Evolutionary conservation across 768 basidiomycete genomes (phyloP).

Genomic region (Suillus fuscotomentosus): DNA sequence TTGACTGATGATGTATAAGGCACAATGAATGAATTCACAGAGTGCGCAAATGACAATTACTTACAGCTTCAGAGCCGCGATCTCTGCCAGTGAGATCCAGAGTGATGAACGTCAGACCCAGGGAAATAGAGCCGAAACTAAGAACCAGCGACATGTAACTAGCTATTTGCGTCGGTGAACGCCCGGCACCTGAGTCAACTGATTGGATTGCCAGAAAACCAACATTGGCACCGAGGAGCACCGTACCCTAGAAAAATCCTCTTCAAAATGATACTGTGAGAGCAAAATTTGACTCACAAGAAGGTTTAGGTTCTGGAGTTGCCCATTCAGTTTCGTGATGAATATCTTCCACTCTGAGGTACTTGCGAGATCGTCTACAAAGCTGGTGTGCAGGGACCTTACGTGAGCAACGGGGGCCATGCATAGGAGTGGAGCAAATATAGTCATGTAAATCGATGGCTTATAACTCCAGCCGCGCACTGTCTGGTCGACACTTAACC

Average conservation of each 20-base stretch:
- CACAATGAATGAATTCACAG: not conserved
- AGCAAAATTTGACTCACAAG: conserved; percentile 35
- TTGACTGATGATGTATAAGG: not conserved
- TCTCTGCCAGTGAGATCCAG: conserved; percentile 33
- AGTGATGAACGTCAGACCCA: conserved; percentile 37
- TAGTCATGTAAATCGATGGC: conserved; percentile 34
- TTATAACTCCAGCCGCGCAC: conserved; percentile 24
- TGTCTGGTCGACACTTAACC: conserved; percentile 44
- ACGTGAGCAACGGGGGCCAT: conserved; percentile 46
- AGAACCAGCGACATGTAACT: conserved; percentile 40
- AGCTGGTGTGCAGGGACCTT: conserved; percentile 41
- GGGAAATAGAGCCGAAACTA: conserved; percentile 35
- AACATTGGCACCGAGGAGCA: conserved; percentile 53
- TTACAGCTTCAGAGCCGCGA: conserved; percentile 15
- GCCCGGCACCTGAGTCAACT: conserved; percentile 26
- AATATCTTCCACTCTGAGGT: conserved; percentile 40
- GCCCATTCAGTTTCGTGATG: conserved; percentile 39
- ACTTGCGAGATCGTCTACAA: conserved; percentile 44
- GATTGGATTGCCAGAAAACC: conserved; percentile 53
- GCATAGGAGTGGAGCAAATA: conserved; percentile 43
- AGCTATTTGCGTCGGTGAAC: conserved; percentile 35
- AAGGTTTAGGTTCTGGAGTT: conserved; percentile 51
- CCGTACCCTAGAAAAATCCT: conserved; percentile 37
- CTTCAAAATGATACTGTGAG: not conserved
- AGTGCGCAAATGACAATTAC: not conserved